Evolutionary conservation across 2,329 filamentous ascomycete genomes (phyloP), one percentile per base, ranked within the genome.

Genomic region (Hypoxylon sp.): DNA sequence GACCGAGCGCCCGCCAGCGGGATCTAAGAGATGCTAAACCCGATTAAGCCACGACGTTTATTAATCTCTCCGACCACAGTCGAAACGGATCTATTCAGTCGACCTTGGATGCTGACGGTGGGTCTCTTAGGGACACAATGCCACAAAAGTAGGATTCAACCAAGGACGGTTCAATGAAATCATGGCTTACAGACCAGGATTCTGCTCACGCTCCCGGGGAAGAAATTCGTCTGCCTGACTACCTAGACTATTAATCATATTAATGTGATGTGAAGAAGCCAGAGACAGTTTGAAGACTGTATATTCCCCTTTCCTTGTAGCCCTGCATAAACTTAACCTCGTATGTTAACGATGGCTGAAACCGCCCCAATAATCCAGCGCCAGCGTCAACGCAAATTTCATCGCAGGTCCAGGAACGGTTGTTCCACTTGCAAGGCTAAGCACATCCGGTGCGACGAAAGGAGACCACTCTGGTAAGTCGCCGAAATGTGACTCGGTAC

Each of bases 381-480:
- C 30, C 76, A 79, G 58, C 74, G 76, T 30, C 77, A 78, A 66
- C 76, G 77, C 61, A 77, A 75, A 71, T 78, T 78, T 48, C 77
- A 79, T 61, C 76, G 77, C 49, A 74, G 77, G 59, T 78, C 76
- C 30, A 74, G 75, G 37, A 78, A 77, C 55, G 76, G 77, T 53
- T 75, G 75, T 68, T 71, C 70, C 46, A 76, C 74, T 48, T 77
- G 76, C 76, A 83, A 82, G 73, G 75, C 74, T 60, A 80, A 82
- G 69, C 82, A 84, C 70, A 82, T 84, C 56, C 80, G 82, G 58
- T 84, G 82, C 74, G 82, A 84, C 65, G 83, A 85, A 71, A 78
- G 78, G 66, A 82, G 78, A 69, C 83, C 82, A 44, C 76, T 84
- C 46, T 84, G 82, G 82, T 84, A 81, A 73, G 81, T 79, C 17